phyloP scores from a whole-genome alignment of 805 yeast genomes.

The Candida dajiaensis region DNA sequence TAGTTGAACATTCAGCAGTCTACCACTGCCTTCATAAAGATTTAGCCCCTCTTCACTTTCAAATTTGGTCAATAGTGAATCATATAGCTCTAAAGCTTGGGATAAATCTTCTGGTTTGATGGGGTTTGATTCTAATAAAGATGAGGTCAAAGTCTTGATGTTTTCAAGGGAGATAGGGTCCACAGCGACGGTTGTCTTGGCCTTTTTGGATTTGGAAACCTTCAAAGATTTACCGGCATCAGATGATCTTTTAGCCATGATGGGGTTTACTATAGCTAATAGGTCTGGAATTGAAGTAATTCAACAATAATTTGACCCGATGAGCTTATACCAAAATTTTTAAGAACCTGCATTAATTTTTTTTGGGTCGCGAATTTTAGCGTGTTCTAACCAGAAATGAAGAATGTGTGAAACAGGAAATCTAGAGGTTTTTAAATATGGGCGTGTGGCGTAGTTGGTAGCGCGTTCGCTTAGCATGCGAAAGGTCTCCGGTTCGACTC shows the following conservation, averaged over 20 bases:
- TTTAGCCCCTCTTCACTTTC: conserved; percentile 15
- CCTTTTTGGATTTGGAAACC: conserved; percentile 1
- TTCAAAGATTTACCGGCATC: conserved; percentile 1
- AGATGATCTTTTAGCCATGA: conserved; percentile 13
- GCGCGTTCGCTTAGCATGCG: conserved; percentile 80
- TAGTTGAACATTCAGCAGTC: conserved; percentile 17
- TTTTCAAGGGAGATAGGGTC: conserved; percentile 9
- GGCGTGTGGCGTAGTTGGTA: conserved; percentile 83
- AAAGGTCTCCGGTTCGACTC: conserved; percentile 77
- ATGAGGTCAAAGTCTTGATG: conserved; percentile 8
- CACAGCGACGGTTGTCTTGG: background rate
- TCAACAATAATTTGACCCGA: background rate
- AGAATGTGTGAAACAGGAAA: background rate
- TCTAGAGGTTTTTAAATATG: conserved; percentile 16
- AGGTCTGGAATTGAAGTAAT: too few relatives aligned
- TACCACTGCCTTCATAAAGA: conserved; percentile 13
- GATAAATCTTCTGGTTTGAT: conserved; percentile 7
- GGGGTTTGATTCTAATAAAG: conserved; percentile 6
- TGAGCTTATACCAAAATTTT: background rate
- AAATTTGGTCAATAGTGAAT: conserved; percentile 15
- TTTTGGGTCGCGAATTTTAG: background rate
- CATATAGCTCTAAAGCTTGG: conserved; percentile 14
- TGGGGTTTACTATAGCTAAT: too few relatives aligned
- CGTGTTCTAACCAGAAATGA: background rate
- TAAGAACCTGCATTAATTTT: background rate